Percentiles rank a stretch among this genome's conserved stretches.
Conservation (phyloP, 2,329 filamentous ascomycete species). For the Metarhizium anisopliae region DNA sequence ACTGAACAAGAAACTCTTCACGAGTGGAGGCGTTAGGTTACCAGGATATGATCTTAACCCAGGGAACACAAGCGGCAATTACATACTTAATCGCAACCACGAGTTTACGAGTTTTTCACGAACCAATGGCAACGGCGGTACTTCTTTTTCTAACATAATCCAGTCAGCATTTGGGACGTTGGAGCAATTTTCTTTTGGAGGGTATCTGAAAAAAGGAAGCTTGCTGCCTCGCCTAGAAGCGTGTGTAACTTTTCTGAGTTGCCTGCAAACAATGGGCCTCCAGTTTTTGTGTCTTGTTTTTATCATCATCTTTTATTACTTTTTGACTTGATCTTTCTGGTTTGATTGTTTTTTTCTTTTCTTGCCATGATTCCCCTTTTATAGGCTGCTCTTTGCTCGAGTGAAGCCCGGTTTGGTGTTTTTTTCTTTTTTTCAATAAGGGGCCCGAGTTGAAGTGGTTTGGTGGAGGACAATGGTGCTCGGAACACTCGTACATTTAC, state of each 20-base stretch:
- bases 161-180: slow-evolving; percentile 3
- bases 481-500: slow-evolving; percentile 5
- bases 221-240: background rate
- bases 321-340: background rate
- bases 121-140: slow-evolving; percentile 8
- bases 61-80: slow-evolving; percentile 5
- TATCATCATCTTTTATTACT: background rate
- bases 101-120: slow-evolving; percentile 22
- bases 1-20: slow-evolving; percentile 10
- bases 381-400: slow-evolving; percentile 5
- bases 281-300: slow-evolving; percentile 7
- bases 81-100: slow-evolving; percentile 18
- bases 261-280: slow-evolving; percentile 10
- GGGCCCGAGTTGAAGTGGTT: slow-evolving; percentile 1
- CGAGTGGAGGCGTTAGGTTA: slow-evolving; percentile 15
- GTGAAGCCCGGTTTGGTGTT: slow-evolving; percentile 5
- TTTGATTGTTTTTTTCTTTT: background rate
- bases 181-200: background rate
- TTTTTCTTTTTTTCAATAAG: slow-evolving; percentile 13
- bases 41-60: slow-evolving; percentile 4
- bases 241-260: slow-evolving; percentile 7
- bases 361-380: slow-evolving; percentile 14
- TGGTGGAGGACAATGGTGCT: slow-evolving; percentile 5
- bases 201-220: background rate
- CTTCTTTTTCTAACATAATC: background rate